Evolutionary conservation across 106 monocot genomes (phyloP), one percentile per base, ranked within the genome.

Genomic region (Triglochin maritima): DNA sequence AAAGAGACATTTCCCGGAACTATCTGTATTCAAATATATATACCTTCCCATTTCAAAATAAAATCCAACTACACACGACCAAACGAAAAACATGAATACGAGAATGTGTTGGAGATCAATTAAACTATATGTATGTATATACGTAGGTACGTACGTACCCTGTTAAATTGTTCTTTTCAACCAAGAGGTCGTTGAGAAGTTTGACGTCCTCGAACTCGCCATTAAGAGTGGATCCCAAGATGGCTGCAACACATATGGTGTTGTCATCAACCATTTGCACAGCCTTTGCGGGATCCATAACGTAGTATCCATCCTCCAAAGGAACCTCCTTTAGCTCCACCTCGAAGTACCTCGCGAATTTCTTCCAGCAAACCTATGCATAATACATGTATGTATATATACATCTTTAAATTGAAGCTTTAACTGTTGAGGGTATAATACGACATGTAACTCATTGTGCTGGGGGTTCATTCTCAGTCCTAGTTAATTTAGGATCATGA

Each of bases 131-230:
- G 29, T 29, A 29, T 29, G 29, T 29, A 29, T 29, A 52, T 8
- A 52, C 11, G 52, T 52, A 76, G 5, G 4, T 7, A 11, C 15
- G 1, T 8, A 64, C 53, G n/a, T 61, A 75, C 74, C 67, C 67
- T 4, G 16, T 68, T 59, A 60, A 13, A 50, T 62, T 44, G 67
- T 75, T 75, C 46, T 68, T 75, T 52, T 67, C 67, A 50, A 52
- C 50, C 15, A 75, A 60, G 51, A 75, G 74, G 57, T 75, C 68
- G 60, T 75, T 75, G 17, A 75, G 13, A 50, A 60, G 74, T 67
- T 75, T 75, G 67, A 75, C 74, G 51, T 75, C 67, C 17, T 75
- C 74, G 47, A 75, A 75, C 59, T 75, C 74, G 57, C 74, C 74
- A 51, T 75, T 75, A 9, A 75, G 74, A 14, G 66, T 75, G 42